A percentile compares a stretch with the other conserved stretches of the same genome.
Conservation (phyloP, 148 eudicot genomes). For the Chenopodium quinoa region DNA sequence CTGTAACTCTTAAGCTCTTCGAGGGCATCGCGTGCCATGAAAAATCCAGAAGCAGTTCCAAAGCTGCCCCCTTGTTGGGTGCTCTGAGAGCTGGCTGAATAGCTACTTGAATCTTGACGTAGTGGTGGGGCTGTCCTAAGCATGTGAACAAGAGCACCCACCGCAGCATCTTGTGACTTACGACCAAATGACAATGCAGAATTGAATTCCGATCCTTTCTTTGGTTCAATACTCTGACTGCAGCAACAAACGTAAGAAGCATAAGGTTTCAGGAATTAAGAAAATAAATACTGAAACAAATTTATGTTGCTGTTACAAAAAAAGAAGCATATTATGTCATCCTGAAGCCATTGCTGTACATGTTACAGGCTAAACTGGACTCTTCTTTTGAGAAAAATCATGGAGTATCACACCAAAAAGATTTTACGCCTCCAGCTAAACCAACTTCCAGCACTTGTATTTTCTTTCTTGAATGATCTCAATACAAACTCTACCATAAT, state of each 20-base stretch:
- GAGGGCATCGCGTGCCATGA: slow-evolving; percentile 67
- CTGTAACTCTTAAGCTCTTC: slow-evolving; percentile 74
- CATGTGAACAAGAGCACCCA: slow-evolving; percentile 82
- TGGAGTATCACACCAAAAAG: neutral
- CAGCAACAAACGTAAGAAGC: slow-evolving; percentile 19
- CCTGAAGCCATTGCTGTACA: neutral
- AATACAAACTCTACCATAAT: neutral
- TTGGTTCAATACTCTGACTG: slow-evolving; percentile 59
- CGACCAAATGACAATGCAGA: slow-evolving; percentile 44
- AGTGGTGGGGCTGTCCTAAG: slow-evolving; percentile 83
- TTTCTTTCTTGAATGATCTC: neutral
- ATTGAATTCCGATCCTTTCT: slow-evolving; percentile 42
- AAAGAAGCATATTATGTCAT: neutral
- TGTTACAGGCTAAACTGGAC: neutral
- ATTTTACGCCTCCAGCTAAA: neutral
- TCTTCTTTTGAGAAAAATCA: neutral
- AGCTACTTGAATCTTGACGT: slow-evolving; percentile 71
- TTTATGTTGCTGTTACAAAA: neutral
- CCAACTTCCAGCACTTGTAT: neutral
- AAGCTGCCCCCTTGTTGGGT: slow-evolving; percentile 38
- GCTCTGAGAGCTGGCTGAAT: slow-evolving; percentile 45
- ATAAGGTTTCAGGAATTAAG: slow-evolving; percentile 1
- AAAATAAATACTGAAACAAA: neutral
- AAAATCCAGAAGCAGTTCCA: slow-evolving; percentile 53
- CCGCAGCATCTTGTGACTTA: slow-evolving; percentile 89